These are phyloP conservation scores for Bimuria novae-zelandiae DNA, from an alignment of 2,329 filamentous ascomycete species.

Conservation along the genomic window DNA sequence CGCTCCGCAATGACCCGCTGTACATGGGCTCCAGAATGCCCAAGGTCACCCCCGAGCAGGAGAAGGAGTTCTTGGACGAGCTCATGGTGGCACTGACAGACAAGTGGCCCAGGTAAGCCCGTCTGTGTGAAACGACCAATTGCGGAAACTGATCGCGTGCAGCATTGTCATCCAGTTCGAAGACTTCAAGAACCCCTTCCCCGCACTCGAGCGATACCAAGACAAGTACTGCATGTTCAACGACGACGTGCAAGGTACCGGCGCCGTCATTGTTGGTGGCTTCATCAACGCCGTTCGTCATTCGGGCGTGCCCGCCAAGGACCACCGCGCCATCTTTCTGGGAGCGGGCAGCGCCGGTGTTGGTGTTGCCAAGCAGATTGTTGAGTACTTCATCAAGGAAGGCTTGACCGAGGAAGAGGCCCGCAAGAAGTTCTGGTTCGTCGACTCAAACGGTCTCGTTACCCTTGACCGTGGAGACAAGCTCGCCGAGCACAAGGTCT, in stretches of 20 bases:
- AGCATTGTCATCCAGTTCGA: constrained; percentile 88
- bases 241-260: constrained; percentile 97
- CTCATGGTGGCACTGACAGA: constrained; percentile 91
- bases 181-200: constrained; percentile 97
- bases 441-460: constrained; percentile 95
- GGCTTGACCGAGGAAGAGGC: constrained; percentile 88
- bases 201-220: constrained; percentile 87
- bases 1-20: constrained; percentile 74
- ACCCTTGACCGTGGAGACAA: constrained; percentile 91
- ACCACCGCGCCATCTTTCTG: constrained; percentile 95
- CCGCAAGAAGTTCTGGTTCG: constrained; percentile 91
- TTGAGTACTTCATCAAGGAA: constrained; percentile 93
- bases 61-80: constrained; percentile 93
- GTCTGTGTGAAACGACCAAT: neutral
- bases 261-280: constrained; percentile 89
- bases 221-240: constrained; percentile 95
- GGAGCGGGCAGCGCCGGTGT: constrained; percentile 95
- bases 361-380: constrained; percentile 96
- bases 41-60: constrained; percentile 76
- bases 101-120: constrained; percentile 66
- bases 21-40: constrained; percentile 89
- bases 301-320: constrained; percentile 80
- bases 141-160: constrained; percentile 37
- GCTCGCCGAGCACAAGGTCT: constrained; percentile 83
- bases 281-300: constrained; percentile 78